These are phyloP conservation scores for Rhodamnia argentea DNA, from an alignment of 345 rosid species.

Conservation along the genomic window DNA sequence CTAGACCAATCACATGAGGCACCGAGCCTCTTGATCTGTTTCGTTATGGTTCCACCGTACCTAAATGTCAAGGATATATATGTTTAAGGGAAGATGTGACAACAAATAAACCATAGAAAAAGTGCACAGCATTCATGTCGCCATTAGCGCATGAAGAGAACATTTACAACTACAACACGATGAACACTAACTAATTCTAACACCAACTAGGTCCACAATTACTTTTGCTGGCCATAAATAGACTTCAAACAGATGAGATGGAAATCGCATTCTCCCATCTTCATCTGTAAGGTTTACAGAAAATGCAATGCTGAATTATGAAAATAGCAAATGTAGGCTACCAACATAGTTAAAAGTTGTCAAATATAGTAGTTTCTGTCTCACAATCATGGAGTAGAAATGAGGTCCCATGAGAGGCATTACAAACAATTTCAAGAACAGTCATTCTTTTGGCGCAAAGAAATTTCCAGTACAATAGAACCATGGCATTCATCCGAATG, in stretches of 20 bases:
- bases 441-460: background rate
- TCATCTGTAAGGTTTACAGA: background rate
- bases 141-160: background rate
- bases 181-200: background rate
- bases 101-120: background rate
- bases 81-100: background rate
- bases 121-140: background rate
- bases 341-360: background rate
- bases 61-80: conserved; percentile 26
- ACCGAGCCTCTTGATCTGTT: conserved; percentile 94
- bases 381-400: background rate
- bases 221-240: background rate
- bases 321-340: background rate
- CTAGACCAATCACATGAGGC: conserved; percentile 99
- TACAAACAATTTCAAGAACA: background rate
- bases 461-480: background rate
- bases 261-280: background rate
- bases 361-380: background rate
- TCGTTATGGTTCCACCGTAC: conserved; percentile 88
- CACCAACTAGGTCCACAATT: background rate
- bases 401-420: background rate
- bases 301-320: background rate
- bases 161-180: background rate
- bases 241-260: background rate
- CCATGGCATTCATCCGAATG: background rate